phyloP scores from a whole-genome alignment of 768 basidiomycete species.

The Pulveroboletus ravenelii region DNA sequence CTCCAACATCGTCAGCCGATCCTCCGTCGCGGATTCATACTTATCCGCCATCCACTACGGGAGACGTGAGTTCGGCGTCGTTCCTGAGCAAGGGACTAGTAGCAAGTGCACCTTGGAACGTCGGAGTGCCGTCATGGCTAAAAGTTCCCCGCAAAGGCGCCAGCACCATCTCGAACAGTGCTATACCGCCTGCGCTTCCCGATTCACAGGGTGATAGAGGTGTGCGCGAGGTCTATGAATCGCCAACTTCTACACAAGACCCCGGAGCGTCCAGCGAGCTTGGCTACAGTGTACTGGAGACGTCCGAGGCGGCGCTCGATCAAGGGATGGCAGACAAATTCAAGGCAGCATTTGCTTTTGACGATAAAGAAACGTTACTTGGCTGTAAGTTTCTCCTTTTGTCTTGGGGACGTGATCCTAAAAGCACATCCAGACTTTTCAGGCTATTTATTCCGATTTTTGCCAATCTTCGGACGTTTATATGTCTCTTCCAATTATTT shows the following conservation, averaged over 20 bases:
- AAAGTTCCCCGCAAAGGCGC: conserved; percentile 40
- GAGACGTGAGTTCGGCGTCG: conserved; percentile 38
- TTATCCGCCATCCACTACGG: conserved; percentile 69
- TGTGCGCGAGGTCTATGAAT: conserved; percentile 55
- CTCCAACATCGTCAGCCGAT: conserved; percentile 20
- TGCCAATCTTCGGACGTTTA: conserved; percentile 86
- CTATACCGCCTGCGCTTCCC: conserved; percentile 16
- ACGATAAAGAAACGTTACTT: conserved; percentile 80
- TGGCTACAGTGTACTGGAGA: conserved; percentile 80
- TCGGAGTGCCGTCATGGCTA: conserved; percentile 71
- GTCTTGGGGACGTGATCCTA: background rate
- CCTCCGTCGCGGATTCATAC: conserved; percentile 52
- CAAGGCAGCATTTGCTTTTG: conserved; percentile 75
- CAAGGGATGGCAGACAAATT: conserved; percentile 71
- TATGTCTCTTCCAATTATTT: conserved; percentile 91
- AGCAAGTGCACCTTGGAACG: conserved; percentile 44
- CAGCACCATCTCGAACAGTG: conserved; percentile 33
- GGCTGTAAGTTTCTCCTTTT: conserved; percentile 61
- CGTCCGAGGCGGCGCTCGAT: conserved; percentile 59
- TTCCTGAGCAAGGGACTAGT: conserved; percentile 41
- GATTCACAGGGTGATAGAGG: conserved; percentile 29
- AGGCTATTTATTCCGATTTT: conserved; percentile 81
- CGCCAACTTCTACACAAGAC: conserved; percentile 13
- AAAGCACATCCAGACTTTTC: conserved; percentile 67
- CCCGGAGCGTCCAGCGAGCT: conserved; percentile 48